phyloP scores from a whole-genome alignment of 768 basidiomycete genomes.

The Arthromyces matolae region DNA sequence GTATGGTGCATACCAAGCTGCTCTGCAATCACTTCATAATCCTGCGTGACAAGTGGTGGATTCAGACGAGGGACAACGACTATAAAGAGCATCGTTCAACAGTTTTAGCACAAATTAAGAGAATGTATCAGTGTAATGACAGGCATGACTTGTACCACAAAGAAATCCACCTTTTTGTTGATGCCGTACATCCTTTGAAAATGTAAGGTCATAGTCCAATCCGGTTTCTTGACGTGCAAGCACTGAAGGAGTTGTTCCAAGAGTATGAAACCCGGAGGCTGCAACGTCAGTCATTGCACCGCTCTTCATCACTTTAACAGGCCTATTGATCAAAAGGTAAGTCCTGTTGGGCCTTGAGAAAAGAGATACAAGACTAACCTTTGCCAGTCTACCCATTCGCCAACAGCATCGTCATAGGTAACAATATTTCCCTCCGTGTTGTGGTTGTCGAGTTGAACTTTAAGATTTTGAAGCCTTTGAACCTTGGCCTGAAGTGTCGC shows the following conservation, averaged over 20 bases:
- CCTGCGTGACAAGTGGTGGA: background rate
- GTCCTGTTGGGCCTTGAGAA: no score
- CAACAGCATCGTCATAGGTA: no score
- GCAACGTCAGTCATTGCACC: background rate
- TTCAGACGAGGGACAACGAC: background rate
- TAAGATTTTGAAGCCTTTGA: no score
- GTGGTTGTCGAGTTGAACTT: no score
- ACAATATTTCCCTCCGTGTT: no score
- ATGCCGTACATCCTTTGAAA: background rate
- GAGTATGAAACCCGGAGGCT: background rate
- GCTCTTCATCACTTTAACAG: no score
- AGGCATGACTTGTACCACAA: slow-evolving; percentile 1
- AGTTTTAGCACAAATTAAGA: no score
- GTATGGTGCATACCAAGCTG: background rate
- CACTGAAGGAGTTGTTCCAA: background rate
- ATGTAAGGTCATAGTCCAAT: background rate
- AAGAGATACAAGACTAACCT: no score
- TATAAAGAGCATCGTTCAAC: no score
- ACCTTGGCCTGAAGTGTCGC: no score
- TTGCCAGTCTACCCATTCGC: no score
- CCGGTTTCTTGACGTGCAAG: background rate
- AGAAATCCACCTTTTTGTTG: background rate
- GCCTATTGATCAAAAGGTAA: no score
- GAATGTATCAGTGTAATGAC: background rate
- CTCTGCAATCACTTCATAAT: background rate